Evolutionary conservation across 2,329 filamentous ascomycete genomes (phyloP).

Genomic region (Arachnomyces sp.): DNA sequence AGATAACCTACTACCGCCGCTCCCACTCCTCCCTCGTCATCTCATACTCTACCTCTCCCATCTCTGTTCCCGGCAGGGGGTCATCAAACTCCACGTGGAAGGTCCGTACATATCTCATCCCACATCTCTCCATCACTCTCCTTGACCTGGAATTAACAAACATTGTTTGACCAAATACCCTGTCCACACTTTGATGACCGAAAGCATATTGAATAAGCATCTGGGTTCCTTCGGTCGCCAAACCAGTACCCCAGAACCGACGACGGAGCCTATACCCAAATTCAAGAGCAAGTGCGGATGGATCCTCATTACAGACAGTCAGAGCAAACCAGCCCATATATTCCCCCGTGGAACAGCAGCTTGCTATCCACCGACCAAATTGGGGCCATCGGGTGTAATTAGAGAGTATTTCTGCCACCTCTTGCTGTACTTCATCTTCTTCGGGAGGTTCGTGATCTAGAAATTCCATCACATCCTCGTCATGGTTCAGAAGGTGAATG

Average conservation of each 20-base stretch:
- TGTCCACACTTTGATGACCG: background rate
- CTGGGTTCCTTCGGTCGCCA: constrained; percentile 5
- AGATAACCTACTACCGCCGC: no score
- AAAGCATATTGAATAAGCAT: constrained; percentile 4
- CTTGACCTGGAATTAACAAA: constrained; percentile 4
- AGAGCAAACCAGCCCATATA: constrained; percentile 6
- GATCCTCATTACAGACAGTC: background rate
- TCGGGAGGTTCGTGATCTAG: constrained; percentile 1
- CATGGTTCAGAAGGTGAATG: constrained; percentile 3
- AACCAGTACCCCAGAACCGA: constrained; percentile 4
- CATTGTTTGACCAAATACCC: constrained; percentile 3
- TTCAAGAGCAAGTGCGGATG: background rate
- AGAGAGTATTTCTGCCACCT: constrained; percentile 2
- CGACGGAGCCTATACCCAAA: constrained; percentile 6
- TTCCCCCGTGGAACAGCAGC: background rate
- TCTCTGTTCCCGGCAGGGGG: constrained; percentile 6
- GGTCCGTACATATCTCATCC: constrained; percentile 3
- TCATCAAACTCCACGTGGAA: constrained; percentile 5
- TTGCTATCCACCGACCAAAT: constrained; percentile 5
- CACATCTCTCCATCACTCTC: constrained; percentile 7
- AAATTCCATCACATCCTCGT: constrained; percentile 6
- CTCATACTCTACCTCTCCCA: constrained; percentile 6
- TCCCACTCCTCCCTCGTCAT: constrained; percentile 4
- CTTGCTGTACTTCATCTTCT: background rate
- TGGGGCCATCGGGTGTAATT: background rate